These are phyloP conservation scores for Mycena citricolor DNA, from an alignment of 1,284 basidiomycete genomes.

Conservation along the genomic window DNA sequence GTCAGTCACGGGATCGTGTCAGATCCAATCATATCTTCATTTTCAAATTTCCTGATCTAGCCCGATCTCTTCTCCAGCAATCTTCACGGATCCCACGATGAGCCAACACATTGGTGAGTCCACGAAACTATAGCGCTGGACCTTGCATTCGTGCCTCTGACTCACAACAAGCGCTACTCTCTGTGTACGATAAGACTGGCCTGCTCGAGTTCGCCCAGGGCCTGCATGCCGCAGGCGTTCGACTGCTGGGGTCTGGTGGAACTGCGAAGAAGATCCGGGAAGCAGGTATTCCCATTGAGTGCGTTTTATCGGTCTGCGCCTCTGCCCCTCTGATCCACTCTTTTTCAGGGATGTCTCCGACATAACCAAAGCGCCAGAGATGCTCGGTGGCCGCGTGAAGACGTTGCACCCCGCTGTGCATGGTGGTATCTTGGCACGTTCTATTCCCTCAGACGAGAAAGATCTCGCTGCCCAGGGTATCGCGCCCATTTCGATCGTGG, in stretches of 20 bases:
- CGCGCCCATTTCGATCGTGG: slow-evolving; percentile 89
- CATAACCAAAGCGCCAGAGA: slow-evolving; percentile 99
- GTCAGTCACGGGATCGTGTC: too few species aligned
- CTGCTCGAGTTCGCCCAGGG: slow-evolving; percentile 88
- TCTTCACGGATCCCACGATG: too few species aligned
- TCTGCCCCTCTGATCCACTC: slow-evolving; percentile 1
- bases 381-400: slow-evolving; percentile 98
- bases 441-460: slow-evolving; percentile 81
- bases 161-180: slow-evolving; percentile 78
- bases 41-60: too few species aligned
- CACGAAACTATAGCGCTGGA: too few species aligned
- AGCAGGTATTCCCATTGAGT: slow-evolving; percentile 90
- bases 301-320: slow-evolving; percentile 29
- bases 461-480: slow-evolving; percentile 84
- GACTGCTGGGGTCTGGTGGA: slow-evolving; percentile 92
- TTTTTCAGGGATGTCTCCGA: slow-evolving; percentile 90
- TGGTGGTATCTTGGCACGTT: slow-evolving; percentile 94
- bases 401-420: slow-evolving; percentile 99
- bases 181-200: slow-evolving; percentile 96
- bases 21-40: too few species aligned
- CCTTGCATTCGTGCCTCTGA: too few species aligned
- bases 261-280: slow-evolving; percentile 98
- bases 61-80: too few species aligned
- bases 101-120: too few species aligned
- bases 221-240: slow-evolving; percentile 80